These are phyloP conservation scores for Takashimella tepidaria DNA, from an alignment of 1,284 basidiomycete genomes.

Conservation along the genomic window DNA sequence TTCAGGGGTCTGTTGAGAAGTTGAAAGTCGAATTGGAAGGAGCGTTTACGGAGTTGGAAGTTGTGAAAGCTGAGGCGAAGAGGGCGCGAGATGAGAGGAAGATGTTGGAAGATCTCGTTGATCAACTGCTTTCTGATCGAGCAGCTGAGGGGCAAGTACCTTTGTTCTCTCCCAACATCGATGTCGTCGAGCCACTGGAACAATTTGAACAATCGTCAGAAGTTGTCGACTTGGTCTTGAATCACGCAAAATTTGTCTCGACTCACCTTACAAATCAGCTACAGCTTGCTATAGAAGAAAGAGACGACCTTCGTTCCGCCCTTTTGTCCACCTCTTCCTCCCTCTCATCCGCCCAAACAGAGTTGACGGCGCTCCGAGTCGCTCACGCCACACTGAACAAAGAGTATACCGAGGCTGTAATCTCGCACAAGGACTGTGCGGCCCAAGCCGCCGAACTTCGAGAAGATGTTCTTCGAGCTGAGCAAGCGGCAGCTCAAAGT, in stretches of 20 bases:
- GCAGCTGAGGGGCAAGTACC: not conserved
- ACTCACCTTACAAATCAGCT: conserved; percentile 9
- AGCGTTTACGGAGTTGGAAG: not conserved
- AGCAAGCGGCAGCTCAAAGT: conserved; percentile 5
- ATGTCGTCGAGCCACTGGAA: not conserved
- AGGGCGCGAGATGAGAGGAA: not conserved
- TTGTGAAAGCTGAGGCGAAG: not conserved
- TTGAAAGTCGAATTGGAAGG: conserved; percentile 4
- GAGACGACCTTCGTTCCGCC: conserved; percentile 8
- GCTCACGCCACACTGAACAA: conserved; percentile 11
- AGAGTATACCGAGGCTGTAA: conserved; percentile 6
- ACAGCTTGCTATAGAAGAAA: not conserved
- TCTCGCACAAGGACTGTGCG: conserved; percentile 17
- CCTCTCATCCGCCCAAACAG: conserved; percentile 2
- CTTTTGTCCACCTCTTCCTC: conserved; percentile 2
- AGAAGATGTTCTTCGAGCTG: conserved; percentile 8
- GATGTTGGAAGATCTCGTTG: not conserved
- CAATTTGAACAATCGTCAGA: not conserved
- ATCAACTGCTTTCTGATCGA: conserved; percentile 5
- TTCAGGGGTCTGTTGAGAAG: not conserved
- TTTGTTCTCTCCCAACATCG: not conserved
- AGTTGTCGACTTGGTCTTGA: conserved; percentile 8
- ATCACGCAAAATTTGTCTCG: conserved; percentile 11
- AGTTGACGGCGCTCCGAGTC: conserved; percentile 10
- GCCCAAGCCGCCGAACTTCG: not conserved